A percentile compares a stretch with the other conserved stretches of the same genome.
Conservation (phyloP, 139 green algal genomes). For the Trebouxia sp. region DNA sequence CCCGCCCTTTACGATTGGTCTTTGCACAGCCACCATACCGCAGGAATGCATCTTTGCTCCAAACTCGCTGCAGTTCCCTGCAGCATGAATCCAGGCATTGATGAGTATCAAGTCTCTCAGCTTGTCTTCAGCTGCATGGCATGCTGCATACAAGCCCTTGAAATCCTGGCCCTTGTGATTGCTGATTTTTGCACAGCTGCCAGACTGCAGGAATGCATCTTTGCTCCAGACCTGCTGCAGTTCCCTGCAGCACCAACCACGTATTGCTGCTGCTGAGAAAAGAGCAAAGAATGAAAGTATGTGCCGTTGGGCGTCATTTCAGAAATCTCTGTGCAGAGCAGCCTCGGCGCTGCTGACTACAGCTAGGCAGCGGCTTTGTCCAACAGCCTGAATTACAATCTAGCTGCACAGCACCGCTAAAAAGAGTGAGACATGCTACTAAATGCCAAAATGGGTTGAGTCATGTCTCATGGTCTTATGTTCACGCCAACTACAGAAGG, state of each 20-base stretch:
- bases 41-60: slow-evolving; percentile 18
- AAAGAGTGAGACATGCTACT: too few relatives aligned
- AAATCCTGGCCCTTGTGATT: background rate
- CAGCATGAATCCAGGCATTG: background rate
- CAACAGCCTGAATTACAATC: too few relatives aligned
- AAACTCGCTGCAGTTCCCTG: slow-evolving; percentile 10
- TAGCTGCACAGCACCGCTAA: too few relatives aligned
- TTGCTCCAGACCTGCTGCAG: slow-evolving; percentile 20
- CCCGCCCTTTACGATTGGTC: background rate
- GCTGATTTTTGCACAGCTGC: background rate
- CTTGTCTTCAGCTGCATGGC: slow-evolving; percentile 26
- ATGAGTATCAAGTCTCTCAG: slow-evolving; percentile 25
- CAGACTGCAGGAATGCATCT: background rate
- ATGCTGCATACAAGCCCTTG: slow-evolving; percentile 17
- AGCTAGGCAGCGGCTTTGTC: too few relatives aligned
- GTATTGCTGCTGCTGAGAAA: too few relatives aligned
- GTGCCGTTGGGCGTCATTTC: too few relatives aligned
- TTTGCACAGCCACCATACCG: background rate
- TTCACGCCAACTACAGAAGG: too few relatives aligned
- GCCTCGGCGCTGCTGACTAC: too few relatives aligned
- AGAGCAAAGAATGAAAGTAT: too few relatives aligned
- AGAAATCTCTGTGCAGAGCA: too few relatives aligned
- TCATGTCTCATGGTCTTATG: too few relatives aligned
- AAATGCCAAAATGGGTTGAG: too few relatives aligned
- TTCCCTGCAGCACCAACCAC: background rate